These are phyloP conservation scores for Oryza officinalis DNA, from an alignment of 176 grass and related monocot species.

Conservation along the genomic window DNA sequence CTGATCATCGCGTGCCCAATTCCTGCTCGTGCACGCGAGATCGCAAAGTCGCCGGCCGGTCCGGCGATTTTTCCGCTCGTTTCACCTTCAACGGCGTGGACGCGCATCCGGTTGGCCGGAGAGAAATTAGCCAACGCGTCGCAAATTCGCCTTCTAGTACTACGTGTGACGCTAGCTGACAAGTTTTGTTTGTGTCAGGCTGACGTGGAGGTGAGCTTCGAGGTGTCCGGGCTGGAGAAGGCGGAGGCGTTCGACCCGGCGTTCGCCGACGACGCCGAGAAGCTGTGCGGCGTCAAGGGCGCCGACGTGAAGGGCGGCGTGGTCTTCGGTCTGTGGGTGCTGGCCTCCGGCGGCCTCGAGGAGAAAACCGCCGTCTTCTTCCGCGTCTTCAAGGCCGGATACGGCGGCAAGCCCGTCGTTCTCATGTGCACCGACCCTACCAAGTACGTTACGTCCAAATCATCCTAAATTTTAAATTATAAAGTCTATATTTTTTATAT, in stretches of 20 bases:
- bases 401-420: slow-evolving; percentile 51
- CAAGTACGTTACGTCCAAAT: slow-evolving; percentile 13
- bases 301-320: slow-evolving; percentile 59
- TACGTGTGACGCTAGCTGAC: too few species aligned
- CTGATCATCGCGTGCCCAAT: slow-evolving; percentile 14
- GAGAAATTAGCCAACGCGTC: neutral
- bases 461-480: too few species aligned
- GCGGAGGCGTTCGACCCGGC: slow-evolving; percentile 60
- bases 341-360: slow-evolving; percentile 43
- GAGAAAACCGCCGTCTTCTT: slow-evolving; percentile 75
- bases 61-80: neutral
- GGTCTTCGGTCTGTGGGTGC: slow-evolving; percentile 73
- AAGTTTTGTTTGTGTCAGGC: slow-evolving; percentile 21
- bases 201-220: slow-evolving; percentile 73
- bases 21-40: neutral
- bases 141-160: too few species aligned
- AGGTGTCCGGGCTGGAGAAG: slow-evolving; percentile 48
- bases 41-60: neutral
- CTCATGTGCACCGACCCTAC: slow-evolving; percentile 87
- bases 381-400: slow-evolving; percentile 43
- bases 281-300: slow-evolving; percentile 52
- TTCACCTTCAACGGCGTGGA: neutral
- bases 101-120: neutral
- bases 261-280: slow-evolving; percentile 46
- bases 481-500: too few species aligned